phyloP scores from a whole-genome alignment of 139 green algal genomes.

The Spirogloea muscicola region DNA sequence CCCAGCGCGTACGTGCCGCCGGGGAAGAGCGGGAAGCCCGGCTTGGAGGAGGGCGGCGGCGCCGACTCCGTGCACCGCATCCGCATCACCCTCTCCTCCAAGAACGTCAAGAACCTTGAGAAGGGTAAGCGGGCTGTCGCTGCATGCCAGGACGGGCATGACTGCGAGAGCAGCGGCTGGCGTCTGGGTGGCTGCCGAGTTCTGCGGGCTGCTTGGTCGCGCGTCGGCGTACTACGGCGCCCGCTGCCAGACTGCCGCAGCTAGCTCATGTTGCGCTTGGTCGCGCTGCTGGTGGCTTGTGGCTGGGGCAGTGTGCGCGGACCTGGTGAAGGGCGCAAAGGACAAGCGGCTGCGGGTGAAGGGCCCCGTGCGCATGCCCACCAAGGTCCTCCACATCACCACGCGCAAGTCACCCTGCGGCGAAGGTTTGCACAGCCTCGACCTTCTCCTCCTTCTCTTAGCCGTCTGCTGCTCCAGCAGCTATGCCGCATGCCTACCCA shows the following conservation, averaged over 20 bases:
- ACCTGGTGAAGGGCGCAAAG: constrained; percentile 96
- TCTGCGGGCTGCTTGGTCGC: neutral
- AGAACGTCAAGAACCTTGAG: constrained; percentile 93
- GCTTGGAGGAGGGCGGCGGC: constrained; percentile 67
- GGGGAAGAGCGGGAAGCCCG: constrained; percentile 35
- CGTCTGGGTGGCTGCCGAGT: neutral
- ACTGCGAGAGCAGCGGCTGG: neutral
- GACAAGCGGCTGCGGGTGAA: constrained; percentile 95
- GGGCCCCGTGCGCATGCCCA: constrained; percentile 97
- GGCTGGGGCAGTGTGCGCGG: constrained; percentile 76
- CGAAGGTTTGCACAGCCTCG: constrained; percentile 73
- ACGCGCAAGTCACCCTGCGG: constrained; percentile 96
- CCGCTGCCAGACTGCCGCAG: no score
- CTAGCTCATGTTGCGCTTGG: no score
- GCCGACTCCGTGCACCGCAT: constrained; percentile 79
- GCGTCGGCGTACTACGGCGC: no score
- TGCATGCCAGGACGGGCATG: neutral
- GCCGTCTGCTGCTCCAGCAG: neutral
- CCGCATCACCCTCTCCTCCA: constrained; percentile 96
- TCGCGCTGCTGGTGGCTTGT: neutral
- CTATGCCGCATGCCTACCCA: no score
- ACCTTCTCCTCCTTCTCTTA: no score
- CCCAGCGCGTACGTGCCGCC: no score
- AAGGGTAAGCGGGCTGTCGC: constrained; percentile 69
- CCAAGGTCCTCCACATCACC: constrained; percentile 94